Evolutionary conservation across 2,329 filamentous ascomycete species (phyloP), one percentile per base, ranked within the genome.

Genomic region (Xylaria sp.): DNA sequence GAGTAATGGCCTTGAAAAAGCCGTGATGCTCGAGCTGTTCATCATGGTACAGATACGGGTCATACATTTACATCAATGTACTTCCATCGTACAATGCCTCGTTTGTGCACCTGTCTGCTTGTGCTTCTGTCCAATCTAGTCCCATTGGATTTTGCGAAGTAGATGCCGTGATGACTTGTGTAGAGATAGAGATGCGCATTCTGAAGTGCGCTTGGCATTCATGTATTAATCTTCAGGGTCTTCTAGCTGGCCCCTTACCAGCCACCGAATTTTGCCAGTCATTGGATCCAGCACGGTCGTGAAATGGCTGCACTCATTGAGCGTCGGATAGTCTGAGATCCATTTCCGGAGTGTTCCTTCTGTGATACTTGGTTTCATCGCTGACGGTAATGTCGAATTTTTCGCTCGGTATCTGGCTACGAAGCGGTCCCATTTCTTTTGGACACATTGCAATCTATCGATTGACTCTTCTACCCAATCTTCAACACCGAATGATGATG

Each of bases 31-130:
- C 79, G 80, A 89, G 86, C 77, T 74, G 74, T 80, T 80, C 83
- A 82, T 81, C 82, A 86, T 83, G 83, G 87, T 87, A 89, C 87
- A 89, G 87, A 89, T 89, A 89, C 87, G 86, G 86, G 87, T 83
- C 86, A 83, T 75, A 89, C 85, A 89, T 83, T 59, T 63, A 63
- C 17, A 66, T 54, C 17, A 63, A 67, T 54, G 15, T 42, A 44
- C 53, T 51, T 44, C 54, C 17, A 17, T 46, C n/a, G 20, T 63
- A 11, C 63, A 48, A 38, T 62, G 31, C 53, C 33, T 33, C 57
- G 20, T 0, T 67, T 11, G 20, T 53, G 26, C 28, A 26, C n/a
- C 17, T 38, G 46, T 36, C 6, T 63, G 46, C 38, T 53, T 54
- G 54, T 61, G 20, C 28, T 51, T 49, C 11, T 49, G n/a, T 53